Conservation (phyloP, 495 filamentous ascomycete genomes). For the Choiromyces venosus region DNA sequence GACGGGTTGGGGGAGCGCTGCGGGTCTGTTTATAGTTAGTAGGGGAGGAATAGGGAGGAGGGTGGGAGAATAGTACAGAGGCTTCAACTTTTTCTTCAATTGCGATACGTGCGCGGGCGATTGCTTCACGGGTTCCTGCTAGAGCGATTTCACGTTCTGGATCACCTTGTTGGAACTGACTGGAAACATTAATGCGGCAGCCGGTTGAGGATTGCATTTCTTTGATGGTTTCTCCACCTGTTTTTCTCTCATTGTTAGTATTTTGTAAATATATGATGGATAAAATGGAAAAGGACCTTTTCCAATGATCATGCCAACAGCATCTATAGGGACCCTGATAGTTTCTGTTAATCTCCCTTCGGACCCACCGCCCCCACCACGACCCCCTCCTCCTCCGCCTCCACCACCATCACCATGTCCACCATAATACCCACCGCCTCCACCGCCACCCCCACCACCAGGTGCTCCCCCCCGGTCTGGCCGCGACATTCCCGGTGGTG, state of each 20-base stretch:
- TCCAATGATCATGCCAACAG: conserved; percentile 86
- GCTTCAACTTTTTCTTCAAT: conserved; percentile 86
- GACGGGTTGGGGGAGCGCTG: conserved; percentile 29
- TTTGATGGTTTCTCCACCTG: conserved; percentile 72
- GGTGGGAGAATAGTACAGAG: conserved; percentile 55
- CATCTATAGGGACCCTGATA: conserved; percentile 74
- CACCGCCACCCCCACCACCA: conserved; percentile 17
- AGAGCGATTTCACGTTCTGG: conserved; percentile 73
- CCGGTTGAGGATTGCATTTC: conserved; percentile 76
- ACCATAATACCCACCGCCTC: conserved; percentile 35
- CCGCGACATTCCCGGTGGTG: conserved; percentile 20
- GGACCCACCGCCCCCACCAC: conserved; percentile 43
- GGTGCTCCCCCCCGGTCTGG: conserved; percentile 23
- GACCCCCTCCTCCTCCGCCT: conserved; percentile 34
- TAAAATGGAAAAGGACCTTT: conserved; percentile 50
- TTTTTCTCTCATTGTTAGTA: conserved; percentile 16
- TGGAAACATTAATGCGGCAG: conserved; percentile 85
- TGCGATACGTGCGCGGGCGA: conserved; percentile 64
- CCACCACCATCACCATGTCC: conserved; percentile 45
- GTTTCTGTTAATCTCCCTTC: conserved; percentile 67
- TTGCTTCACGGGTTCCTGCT: conserved; percentile 65
- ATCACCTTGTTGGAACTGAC: conserved; percentile 61
- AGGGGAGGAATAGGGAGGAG: not conserved
- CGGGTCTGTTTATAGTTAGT: conserved; percentile 31
- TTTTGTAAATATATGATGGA: not conserved